Conservation (phyloP, 2,329 filamentous ascomycete species). For the Chaetomium sp. region DNA sequence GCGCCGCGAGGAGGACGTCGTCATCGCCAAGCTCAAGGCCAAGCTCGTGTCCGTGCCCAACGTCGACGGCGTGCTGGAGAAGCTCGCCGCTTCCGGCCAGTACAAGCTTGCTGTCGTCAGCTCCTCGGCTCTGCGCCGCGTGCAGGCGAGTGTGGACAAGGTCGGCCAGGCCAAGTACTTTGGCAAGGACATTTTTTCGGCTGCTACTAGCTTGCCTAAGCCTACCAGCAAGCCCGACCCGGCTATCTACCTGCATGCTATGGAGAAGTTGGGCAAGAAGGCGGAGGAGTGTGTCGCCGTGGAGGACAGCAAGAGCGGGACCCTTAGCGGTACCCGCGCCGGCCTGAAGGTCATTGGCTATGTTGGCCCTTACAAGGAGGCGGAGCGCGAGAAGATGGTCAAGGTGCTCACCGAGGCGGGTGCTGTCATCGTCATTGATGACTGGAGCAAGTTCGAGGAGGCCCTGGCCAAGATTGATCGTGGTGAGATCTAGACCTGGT, state of each 20-base stretch:
- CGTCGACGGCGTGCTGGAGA: constrained; percentile 60
- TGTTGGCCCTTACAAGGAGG: constrained; percentile 66
- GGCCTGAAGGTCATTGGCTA: constrained; percentile 79
- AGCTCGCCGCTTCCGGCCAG: constrained; percentile 52
- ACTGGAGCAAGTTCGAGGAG: constrained; percentile 52
- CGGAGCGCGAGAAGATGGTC: constrained; percentile 59
- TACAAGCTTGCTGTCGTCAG: constrained; percentile 77
- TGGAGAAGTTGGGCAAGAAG: constrained; percentile 65
- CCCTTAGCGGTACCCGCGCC: constrained; percentile 65
- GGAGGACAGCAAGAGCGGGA: constrained; percentile 84
- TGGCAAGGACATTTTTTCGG: constrained; percentile 69
- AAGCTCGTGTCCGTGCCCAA: constrained; percentile 63
- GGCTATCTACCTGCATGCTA: constrained; percentile 75
- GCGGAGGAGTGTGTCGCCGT: constrained; percentile 70
- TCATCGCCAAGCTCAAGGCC: constrained; percentile 71
- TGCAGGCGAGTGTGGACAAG: constrained; percentile 71
- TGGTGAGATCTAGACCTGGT: constrained; percentile 23
- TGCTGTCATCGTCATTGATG: constrained; percentile 54
- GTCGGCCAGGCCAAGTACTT: constrained; percentile 78
- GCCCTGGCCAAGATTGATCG: constrained; percentile 42
- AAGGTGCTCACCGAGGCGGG: constrained; percentile 54
- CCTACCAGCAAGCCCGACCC: constrained; percentile 91
- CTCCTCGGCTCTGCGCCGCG: constrained; percentile 70
- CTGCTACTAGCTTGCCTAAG: constrained; percentile 67
- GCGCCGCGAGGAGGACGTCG: constrained; percentile 69